Conservation (phyloP, 108 stramenopile species). For the Fistulifera solaris region DNA sequence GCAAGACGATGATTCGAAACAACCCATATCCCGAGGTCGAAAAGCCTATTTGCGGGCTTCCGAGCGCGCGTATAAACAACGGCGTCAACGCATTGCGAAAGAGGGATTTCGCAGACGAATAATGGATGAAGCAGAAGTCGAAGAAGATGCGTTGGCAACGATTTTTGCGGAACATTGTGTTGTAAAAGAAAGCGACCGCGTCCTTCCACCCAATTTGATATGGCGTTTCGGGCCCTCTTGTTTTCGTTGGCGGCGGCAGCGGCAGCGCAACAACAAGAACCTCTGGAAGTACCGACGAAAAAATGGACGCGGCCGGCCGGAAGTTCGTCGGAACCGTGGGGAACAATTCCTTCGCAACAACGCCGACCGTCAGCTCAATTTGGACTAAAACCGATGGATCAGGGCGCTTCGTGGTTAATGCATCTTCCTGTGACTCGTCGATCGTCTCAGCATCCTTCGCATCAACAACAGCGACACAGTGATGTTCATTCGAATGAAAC, state of each 20-base stretch:
- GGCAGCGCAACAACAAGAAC: slow-evolving; percentile 14
- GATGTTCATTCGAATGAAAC: background rate
- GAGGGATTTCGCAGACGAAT: slow-evolving; percentile 30
- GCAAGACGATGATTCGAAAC: slow-evolving; percentile 1
- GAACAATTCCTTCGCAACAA: background rate
- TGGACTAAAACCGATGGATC: slow-evolving; percentile 30
- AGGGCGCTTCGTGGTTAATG: slow-evolving; percentile 62
- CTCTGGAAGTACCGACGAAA: slow-evolving; percentile 39
- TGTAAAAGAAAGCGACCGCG: no score
- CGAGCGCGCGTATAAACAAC: slow-evolving; percentile 33
- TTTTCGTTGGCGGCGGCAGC: slow-evolving; percentile 23
- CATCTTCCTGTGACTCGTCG: slow-evolving; percentile 30
- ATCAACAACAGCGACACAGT: background rate
- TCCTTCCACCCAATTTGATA: slow-evolving; percentile 61
- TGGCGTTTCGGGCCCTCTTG: slow-evolving; percentile 70
- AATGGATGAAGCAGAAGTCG: slow-evolving; percentile 1
- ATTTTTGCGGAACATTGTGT: slow-evolving; percentile 13
- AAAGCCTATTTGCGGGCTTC: slow-evolving; percentile 56
- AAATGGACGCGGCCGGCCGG: slow-evolving; percentile 55
- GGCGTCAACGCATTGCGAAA: slow-evolving; percentile 24
- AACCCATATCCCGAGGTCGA: slow-evolving; percentile 38
- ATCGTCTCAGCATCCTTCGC: slow-evolving; percentile 2
- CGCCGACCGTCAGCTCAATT: background rate
- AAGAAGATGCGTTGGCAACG: slow-evolving; percentile 13
- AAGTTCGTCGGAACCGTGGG: background rate